Percentiles rank a stretch among this genome's conserved stretches.
Conservation (phyloP, 83 land plant species). For the Picea abies region DNA sequence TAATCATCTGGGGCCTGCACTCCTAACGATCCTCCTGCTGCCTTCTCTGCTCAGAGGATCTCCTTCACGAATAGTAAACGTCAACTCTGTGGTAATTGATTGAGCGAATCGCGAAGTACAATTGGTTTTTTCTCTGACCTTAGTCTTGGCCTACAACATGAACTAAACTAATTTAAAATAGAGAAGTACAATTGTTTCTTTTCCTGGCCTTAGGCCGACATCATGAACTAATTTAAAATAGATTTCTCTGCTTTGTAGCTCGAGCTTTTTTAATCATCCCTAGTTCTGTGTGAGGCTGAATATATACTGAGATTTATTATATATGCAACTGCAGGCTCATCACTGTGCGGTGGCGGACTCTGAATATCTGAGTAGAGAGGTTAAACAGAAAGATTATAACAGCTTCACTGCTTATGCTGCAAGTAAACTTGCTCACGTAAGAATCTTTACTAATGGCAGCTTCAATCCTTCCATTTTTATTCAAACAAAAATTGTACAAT, state of each 20-base stretch:
- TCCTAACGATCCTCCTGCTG: conserved; percentile 53
- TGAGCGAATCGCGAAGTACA: too few relatives aligned
- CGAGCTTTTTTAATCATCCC: too few relatives aligned
- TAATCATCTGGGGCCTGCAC: conserved; percentile 66
- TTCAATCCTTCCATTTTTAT: too few relatives aligned
- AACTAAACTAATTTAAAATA: too few relatives aligned
- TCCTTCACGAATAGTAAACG: conserved; percentile 54
- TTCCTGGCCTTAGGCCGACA: background rate
- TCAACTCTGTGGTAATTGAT: conserved; percentile 51
- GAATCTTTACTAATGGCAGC: background rate
- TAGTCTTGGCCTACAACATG: too few relatives aligned
- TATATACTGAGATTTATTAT: too few relatives aligned
- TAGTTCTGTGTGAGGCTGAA: too few relatives aligned
- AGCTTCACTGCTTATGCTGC: conserved; percentile 34
- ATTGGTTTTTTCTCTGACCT: too few relatives aligned
- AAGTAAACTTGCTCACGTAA: conserved; percentile 63
- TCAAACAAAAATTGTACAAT: too few relatives aligned
- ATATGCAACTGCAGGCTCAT: conserved; percentile 39
- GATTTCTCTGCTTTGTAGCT: background rate
- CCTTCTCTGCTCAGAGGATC: conserved; percentile 60
- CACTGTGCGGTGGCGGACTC: conserved; percentile 40
- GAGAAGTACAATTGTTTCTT: too few relatives aligned
- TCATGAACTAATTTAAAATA: background rate
- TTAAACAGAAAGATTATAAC: conserved; percentile 28
- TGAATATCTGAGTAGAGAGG: conserved; percentile 23